Percentiles rank a stretch among this genome's conserved stretches.
These are phyloP conservation scores for Maudiozyma saulgeensis DNA, from an alignment of 805 yeast species.

Conservation along the genomic window DNA sequence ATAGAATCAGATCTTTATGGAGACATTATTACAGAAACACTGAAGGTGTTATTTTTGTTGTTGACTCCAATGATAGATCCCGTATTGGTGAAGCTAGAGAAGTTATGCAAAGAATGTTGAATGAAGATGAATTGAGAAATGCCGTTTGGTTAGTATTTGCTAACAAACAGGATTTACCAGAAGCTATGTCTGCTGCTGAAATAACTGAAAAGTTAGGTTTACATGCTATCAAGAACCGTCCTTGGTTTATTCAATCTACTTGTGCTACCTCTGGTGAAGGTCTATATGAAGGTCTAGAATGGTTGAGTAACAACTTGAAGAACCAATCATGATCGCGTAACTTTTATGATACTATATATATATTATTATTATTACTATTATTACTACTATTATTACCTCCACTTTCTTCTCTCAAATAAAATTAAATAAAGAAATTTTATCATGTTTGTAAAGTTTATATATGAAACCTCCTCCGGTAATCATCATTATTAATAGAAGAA, in stretches of 20 bases:
- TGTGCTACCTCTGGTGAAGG: conserved; percentile 99
- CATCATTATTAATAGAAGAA: no score
- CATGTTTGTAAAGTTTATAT: background rate
- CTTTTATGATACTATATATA: background rate
- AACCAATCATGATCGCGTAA: conserved; percentile 37
- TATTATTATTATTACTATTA: background rate
- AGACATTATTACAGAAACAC: conserved; percentile 98
- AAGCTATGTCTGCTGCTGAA: conserved; percentile 98
- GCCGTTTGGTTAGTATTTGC: conserved; percentile 93
- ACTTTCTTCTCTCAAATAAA: background rate
- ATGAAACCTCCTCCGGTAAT: background rate
- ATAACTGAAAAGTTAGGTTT: conserved; percentile 94
- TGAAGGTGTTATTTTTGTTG: conserved; percentile 96
- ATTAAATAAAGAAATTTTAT: background rate
- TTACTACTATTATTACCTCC: background rate
- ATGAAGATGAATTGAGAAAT: conserved; percentile 96
- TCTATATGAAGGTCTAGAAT: conserved; percentile 93
- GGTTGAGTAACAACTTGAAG: conserved; percentile 89
- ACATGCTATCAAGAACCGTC: conserved; percentile 96
- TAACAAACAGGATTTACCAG: conserved; percentile 97
- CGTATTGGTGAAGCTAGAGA: conserved; percentile 98
- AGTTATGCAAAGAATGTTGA: conserved; percentile 95
- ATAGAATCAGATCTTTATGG: conserved; percentile 97
- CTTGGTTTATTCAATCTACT: conserved; percentile 98
- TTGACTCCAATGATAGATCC: conserved; percentile 96